phyloP scores from a whole-genome alignment of 1,139 yeast genomes.

The Eremothecium coryli region DNA sequence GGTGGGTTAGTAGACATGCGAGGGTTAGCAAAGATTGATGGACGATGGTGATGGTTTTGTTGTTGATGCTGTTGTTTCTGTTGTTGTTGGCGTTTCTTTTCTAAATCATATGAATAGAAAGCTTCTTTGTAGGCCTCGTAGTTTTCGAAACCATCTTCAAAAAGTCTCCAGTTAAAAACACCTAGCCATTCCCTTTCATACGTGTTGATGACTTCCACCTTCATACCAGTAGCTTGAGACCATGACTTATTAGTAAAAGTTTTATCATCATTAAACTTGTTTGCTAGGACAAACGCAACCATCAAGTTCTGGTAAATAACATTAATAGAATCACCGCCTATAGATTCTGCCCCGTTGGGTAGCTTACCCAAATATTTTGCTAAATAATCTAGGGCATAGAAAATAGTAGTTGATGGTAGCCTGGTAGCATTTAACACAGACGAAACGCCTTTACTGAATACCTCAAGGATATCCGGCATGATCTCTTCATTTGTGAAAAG shows the following conservation, averaged over 20 bases:
- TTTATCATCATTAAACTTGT: conserved; percentile 92
- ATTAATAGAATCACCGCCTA: conserved; percentile 30
- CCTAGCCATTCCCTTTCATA: conserved; percentile 69
- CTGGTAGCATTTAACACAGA: conserved; percentile 84
- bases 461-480: conserved; percentile 36
- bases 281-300: conserved; percentile 70
- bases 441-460: conserved; percentile 51
- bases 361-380: conserved; percentile 36
- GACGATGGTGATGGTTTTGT: too few species aligned
- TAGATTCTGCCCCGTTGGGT: conserved; percentile 24
- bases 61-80: conserved; percentile 14
- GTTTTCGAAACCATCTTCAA: conserved; percentile 24
- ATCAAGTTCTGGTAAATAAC: conserved; percentile 57
- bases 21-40: conserved; percentile 3
- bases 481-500: conserved; percentile 43
- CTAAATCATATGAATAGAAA: conserved; percentile 19
- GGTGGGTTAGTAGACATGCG: too few species aligned
- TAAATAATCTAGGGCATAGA: conserved; percentile 70
- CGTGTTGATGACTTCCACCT: conserved; percentile 48
- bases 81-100: conserved; percentile 10
- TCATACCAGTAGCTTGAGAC: conserved; percentile 87
- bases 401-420: conserved; percentile 70
- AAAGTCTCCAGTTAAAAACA: conserved; percentile 32
- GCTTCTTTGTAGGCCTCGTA: conserved; percentile 25
- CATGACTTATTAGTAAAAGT: conserved; percentile 92